Base-by-base conservation (phyloP, 805 yeast species). In the Suhomyces kilbournensis region DNA sequence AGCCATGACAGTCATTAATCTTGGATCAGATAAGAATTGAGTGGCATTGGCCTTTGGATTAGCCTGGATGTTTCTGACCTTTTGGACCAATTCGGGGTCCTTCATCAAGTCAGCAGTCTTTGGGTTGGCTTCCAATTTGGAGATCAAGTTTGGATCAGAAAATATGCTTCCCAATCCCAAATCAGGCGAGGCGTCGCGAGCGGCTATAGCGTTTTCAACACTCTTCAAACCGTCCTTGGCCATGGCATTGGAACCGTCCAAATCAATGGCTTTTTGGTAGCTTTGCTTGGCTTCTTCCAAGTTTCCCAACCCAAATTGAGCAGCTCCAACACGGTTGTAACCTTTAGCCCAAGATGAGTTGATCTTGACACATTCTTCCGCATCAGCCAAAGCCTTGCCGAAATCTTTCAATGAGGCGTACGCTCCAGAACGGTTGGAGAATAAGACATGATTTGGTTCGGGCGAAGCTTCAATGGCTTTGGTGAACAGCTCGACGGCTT, bases 341-440 rank as follows among this genome's bases (percentile, higher is more conserved):
- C 98, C 99, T 72, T 94, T 94, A 20, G 97, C 91, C 98, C 98
- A 94, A 2, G 86, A 59, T 14, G 91, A 85, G 58, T 88, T 90
- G 71, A 91, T 84, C 62, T 82, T 79, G 50, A 88, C 84, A 72
- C 97, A 88, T 64, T 87, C 82, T 53, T 88, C 72, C 15, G 98
- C 99, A 69, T 94, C 99, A 45, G 77, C 75, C 54, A 90, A 76
- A 3, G 98, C 99, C 54, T 84, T 74, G 20, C 68, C 69, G 64
- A 85, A 94, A 62, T 91, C 74, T 64, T 84, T 83, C 73, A 84
- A 71, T 6, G 97, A 89, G 4, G 97, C 87, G 64, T 86, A 86
- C 52, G 90, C 82, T 12, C 96, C 99, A 9, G 98, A 92, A 70
- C 99, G 85, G 76, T 94, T 94, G 48, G 97, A 91, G 69, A 77